Conservation (phyloP, 1,284 basidiomycete species). For the Trichosporon faecale region DNA sequence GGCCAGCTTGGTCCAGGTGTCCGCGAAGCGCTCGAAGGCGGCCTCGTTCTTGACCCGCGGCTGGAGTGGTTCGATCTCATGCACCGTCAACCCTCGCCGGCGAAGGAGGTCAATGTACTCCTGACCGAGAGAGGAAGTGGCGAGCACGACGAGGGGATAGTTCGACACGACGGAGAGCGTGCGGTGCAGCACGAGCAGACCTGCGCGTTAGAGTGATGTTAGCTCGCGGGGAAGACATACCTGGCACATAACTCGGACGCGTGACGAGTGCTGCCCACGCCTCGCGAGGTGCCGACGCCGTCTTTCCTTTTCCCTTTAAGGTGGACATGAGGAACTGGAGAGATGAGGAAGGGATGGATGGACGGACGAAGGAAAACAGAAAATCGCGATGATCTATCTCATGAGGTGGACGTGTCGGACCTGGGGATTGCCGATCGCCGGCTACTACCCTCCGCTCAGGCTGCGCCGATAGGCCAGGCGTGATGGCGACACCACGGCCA, state of each 20-base stretch:
- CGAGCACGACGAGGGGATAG: constrained; percentile 80
- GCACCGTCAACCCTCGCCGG: constrained; percentile 58
- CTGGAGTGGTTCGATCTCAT: constrained; percentile 62
- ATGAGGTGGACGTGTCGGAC: neutral
- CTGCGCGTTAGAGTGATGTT: constrained; percentile 22
- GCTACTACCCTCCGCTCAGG: neutral
- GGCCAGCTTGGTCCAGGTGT: constrained; percentile 87
- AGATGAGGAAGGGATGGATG: neutral
- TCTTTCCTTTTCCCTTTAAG: constrained; percentile 12
- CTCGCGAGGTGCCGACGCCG: too few relatives aligned
- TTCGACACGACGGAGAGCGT: constrained; percentile 65
- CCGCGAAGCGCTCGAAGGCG: constrained; percentile 61
- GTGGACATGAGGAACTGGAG: neutral
- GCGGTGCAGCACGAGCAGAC: constrained; percentile 65
- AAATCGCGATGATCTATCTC: neutral
- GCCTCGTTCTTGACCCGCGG: constrained; percentile 56
- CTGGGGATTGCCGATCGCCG: neutral
- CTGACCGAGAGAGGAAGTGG: constrained; percentile 62
- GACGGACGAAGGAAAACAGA: neutral
- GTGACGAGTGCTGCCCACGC: constrained; percentile 69
- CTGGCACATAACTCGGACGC: constrained; percentile 62
- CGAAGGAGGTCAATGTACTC: constrained; percentile 60
- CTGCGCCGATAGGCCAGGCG: neutral
- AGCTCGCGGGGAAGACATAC: constrained; percentile 26
- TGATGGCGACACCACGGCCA: neutral